Evolutionary conservation across 2,329 filamentous ascomycete genomes (phyloP), one percentile per base, ranked within the genome.

Genomic region (Paecilomyces sp.): DNA sequence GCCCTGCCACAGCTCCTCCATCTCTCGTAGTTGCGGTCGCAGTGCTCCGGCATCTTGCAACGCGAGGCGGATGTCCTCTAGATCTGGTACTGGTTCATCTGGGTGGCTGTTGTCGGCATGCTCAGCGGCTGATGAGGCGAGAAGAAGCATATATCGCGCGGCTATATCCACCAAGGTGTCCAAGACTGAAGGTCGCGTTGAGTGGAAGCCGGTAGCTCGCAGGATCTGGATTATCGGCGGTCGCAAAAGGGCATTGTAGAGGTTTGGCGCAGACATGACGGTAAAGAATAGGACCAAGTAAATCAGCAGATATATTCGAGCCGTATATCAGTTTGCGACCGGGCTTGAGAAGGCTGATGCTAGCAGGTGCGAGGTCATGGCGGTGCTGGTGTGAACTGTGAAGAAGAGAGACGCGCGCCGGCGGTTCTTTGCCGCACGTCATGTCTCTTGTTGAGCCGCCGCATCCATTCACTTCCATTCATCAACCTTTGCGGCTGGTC

Each of bases 151-250:
- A 75, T 97, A 96, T 65, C 90, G 87, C 52, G 88, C 89, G 0
- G 91, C 88, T 7, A 97, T 82, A 74, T 97, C 92, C 13, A 91
- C 90, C n/a, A 97, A 75, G 9, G 90, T 88, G 76, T 97, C 92
- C 60, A 97, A 81, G 6, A 95, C 92, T 3, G 88, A 88, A 1
- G 91, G 88, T 58, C 87, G 87, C 56, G 91, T 90, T 51, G 88
- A 83, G 73, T 95, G 90, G 78, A 95, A 97, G 72, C 93, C 93
- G 25, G 91, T 88, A 31, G 92, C 91, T 70, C 93, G 91, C 57
- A 97, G 86, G 68, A 96, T 93, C 76, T 97, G 92, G 60, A 97
- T 85, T 62, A 97, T 85, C 55, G 88, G 88, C 1, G 93, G 93
- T 51, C 92, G 91, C 60, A 97, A 83, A 64, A 96, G 87, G 62